Evolutionary conservation across 768 basidiomycete genomes (phyloP).

Genomic region (Trametes cubensis): DNA sequence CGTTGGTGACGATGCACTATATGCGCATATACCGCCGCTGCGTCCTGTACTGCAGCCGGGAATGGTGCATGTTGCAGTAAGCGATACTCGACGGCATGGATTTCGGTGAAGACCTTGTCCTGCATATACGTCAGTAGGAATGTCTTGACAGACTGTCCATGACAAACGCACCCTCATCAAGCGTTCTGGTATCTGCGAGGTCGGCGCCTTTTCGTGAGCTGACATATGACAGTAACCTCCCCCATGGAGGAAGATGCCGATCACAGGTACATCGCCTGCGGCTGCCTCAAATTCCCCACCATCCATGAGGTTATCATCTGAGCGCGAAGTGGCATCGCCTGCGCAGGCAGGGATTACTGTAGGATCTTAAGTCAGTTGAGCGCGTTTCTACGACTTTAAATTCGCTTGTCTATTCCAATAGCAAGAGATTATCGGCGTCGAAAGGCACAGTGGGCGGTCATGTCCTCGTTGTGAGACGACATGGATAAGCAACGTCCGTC

Average conservation of each 20-base stretch:
- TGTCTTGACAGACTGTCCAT: neutral
- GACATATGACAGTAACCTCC: constrained; percentile 63
- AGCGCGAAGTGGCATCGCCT: neutral
- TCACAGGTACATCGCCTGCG: constrained; percentile 36
- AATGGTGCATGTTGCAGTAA: constrained; percentile 55
- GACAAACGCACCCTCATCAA: constrained; percentile 43
- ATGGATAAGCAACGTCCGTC: too few species aligned
- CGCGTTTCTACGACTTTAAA: neutral
- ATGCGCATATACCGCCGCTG: constrained; percentile 54
- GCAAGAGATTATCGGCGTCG: too few species aligned
- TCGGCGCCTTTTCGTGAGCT: constrained; percentile 50
- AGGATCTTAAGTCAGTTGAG: neutral
- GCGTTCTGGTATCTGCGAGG: constrained; percentile 51
- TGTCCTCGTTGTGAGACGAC: too few species aligned
- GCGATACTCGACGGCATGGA: constrained; percentile 52
- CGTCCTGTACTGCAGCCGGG: constrained; percentile 57
- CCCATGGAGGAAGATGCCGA: constrained; percentile 57
- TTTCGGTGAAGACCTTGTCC: constrained; percentile 40
- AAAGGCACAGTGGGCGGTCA: too few species aligned
- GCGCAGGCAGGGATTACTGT: constrained; percentile 14
- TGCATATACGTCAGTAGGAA: constrained; percentile 1
- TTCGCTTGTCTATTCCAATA: too few species aligned
- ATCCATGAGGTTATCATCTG: constrained; percentile 17
- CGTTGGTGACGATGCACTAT: constrained; percentile 37
- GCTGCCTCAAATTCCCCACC: constrained; percentile 29